phyloP scores from a whole-genome alignment of 1,284 basidiomycete genomes.

The Austroboletus olivaceoglutinosus region DNA sequence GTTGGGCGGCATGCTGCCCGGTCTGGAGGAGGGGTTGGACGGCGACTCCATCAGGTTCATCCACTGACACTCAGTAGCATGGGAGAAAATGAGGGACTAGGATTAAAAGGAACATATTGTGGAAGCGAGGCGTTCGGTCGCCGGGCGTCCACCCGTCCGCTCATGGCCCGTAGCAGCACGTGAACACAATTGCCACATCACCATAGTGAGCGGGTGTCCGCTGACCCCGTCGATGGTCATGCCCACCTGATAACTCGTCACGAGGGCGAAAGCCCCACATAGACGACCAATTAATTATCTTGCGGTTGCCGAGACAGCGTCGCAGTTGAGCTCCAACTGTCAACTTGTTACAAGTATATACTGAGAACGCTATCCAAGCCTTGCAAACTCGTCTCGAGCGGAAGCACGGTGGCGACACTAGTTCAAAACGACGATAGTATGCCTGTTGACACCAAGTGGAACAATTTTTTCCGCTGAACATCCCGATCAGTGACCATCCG shows the following conservation, averaged over 20 bases:
- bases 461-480: no score
- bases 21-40: conserved; percentile 16
- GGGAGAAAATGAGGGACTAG: background rate
- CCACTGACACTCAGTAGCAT: background rate
- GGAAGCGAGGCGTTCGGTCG: background rate
- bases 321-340: background rate
- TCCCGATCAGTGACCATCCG: no score
- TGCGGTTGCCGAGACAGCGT: background rate
- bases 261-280: background rate
- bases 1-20: conserved; percentile 14
- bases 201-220: background rate
- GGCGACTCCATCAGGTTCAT: conserved; percentile 4
- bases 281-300: background rate
- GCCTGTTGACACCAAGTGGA: no score
- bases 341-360: no score
- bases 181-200: background rate
- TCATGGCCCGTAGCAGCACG: conserved; percentile 8
- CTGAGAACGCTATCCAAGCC: no score
- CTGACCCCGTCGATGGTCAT: background rate
- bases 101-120: conserved; percentile 4
- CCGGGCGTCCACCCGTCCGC: background rate
- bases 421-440: no score
- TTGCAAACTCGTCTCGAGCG: no score
- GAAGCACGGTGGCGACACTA: no score
- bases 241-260: background rate